Percentiles rank a stretch among this genome's conserved stretches.
Evolutionary conservation across 768 basidiomycete genomes (phyloP).

Genomic region (Boletus reticuloceps): DNA sequence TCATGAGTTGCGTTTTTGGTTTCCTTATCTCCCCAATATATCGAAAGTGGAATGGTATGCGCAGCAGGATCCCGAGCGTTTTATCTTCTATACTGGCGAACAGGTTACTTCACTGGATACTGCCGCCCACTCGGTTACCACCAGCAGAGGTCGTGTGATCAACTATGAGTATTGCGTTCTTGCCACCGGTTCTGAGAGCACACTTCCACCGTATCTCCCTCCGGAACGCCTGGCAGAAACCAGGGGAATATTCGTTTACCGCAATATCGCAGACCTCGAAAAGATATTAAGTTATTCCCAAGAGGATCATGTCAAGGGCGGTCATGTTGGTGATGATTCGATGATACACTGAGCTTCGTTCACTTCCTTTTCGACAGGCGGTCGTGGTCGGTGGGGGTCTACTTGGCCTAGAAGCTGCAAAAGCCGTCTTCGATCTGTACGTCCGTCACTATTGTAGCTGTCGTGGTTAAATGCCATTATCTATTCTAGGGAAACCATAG

Average conservation of each 20-base stretch:
- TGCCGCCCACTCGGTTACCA: conserved; percentile 42
- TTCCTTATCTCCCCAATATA: conserved; percentile 7
- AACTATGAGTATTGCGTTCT: conserved; percentile 63
- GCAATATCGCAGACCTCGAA: conserved; percentile 68
- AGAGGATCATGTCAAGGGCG: conserved; percentile 37
- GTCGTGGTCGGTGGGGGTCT: conserved; percentile 66
- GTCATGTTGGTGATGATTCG: conserved; percentile 15
- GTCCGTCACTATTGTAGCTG: neutral
- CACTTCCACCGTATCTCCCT: conserved; percentile 57
- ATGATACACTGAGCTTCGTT: no score
- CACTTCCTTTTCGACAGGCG: neutral
- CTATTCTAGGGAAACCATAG: conserved; percentile 31
- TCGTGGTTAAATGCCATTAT: neutral
- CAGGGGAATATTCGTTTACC: conserved; percentile 67
- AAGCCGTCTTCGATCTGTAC: conserved; percentile 61
- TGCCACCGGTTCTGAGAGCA: conserved; percentile 67
- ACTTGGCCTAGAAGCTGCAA: conserved; percentile 72
- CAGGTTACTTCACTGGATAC: conserved; percentile 40
- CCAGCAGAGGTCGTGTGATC: conserved; percentile 43
- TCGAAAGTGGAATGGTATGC: conserved; percentile 54
- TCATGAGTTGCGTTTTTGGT: neutral
- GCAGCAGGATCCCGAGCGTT: conserved; percentile 53
- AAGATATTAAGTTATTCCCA: conserved; percentile 60
- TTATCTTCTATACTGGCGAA: conserved; percentile 52
- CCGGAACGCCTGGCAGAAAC: conserved; percentile 36